phyloP scores from a whole-genome alignment of 176 grass and related monocot genomes.

The Olyra latifolia region DNA sequence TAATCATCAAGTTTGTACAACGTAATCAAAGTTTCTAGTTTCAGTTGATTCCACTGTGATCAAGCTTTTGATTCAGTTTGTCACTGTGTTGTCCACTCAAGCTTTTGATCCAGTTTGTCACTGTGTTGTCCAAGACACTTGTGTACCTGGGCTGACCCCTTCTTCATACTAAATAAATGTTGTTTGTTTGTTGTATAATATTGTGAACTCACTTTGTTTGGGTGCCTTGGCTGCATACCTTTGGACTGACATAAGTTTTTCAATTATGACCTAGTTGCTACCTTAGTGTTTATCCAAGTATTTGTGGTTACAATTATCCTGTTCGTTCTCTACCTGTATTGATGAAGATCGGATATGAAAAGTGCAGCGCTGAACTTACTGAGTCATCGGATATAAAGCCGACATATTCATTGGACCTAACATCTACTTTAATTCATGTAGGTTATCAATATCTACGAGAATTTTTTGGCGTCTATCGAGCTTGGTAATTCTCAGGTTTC shows the following conservation, averaged over 20 bases:
- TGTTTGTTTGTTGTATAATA: not conserved
- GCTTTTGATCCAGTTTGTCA: not conserved
- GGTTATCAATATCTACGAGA: conserved; percentile 81
- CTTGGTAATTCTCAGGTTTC: conserved; percentile 67
- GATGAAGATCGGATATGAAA: conserved; percentile 20
- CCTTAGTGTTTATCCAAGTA: conserved; percentile 19
- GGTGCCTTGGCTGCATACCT: not conserved
- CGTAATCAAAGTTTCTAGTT: not conserved
- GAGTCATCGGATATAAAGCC: not conserved
- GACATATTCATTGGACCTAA: conserved; percentile 26
- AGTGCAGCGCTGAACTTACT: not conserved
- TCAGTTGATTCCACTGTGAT: not conserved
- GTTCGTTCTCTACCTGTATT: conserved; percentile 12
- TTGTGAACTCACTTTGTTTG: not conserved
- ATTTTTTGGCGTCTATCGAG: conserved; percentile 57
- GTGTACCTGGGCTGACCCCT: not conserved
- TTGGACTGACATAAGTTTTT: conserved; percentile 4
- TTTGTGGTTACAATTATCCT: not conserved
- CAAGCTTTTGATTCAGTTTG: not conserved
- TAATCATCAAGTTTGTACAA: not conserved
- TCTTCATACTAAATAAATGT: not conserved
- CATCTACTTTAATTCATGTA: conserved; percentile 36
- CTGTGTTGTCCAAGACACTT: not conserved
- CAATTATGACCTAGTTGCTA: not conserved
- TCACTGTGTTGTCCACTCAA: not conserved